A percentile compares a stretch with the other conserved stretches of the same genome.
These are phyloP conservation scores for Albizia julibrissin DNA, from an alignment of 306 rosid genomes.

Conservation along the genomic window DNA sequence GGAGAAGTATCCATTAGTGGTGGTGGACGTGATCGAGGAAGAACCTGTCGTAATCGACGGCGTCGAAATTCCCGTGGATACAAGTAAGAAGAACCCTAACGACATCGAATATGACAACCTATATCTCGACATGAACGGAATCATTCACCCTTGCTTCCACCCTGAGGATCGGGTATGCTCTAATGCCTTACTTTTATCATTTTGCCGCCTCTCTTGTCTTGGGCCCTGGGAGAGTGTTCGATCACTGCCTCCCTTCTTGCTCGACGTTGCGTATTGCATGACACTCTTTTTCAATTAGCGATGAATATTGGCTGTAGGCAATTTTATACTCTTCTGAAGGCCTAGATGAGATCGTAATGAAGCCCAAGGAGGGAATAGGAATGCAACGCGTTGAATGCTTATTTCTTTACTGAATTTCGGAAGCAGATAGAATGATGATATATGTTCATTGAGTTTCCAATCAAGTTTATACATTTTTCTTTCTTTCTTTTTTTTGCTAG, in stretches of 20 bases:
- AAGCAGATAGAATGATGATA: neutral
- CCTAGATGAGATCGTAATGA: neutral
- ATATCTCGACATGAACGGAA: slow-evolving; percentile 96
- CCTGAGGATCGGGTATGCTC: slow-evolving; percentile 89
- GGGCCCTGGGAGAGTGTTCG: neutral
- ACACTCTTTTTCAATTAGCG: neutral
- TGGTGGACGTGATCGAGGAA: slow-evolving; percentile 84
- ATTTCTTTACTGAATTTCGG: neutral
- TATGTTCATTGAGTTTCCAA: neutral
- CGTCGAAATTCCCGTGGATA: slow-evolving; percentile 76
- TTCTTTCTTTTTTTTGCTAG: neutral
- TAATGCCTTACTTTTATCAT: neutral
- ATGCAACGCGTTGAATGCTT: neutral
- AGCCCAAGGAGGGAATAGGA: neutral
- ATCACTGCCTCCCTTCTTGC: neutral
- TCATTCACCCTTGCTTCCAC: slow-evolving; percentile 96
- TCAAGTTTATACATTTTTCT: neutral
- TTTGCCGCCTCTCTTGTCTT: neutral
- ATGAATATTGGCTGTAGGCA: neutral
- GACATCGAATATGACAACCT: slow-evolving; percentile 85
- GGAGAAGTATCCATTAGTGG: slow-evolving; percentile 86
- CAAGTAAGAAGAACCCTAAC: slow-evolving; percentile 86
- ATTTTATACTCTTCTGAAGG: neutral
- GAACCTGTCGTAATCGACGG: slow-evolving; percentile 83
- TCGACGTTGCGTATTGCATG: neutral